Evolutionary conservation across 257 asterid species (phyloP).

Genomic region (Phtheirospermum japonicum): DNA sequence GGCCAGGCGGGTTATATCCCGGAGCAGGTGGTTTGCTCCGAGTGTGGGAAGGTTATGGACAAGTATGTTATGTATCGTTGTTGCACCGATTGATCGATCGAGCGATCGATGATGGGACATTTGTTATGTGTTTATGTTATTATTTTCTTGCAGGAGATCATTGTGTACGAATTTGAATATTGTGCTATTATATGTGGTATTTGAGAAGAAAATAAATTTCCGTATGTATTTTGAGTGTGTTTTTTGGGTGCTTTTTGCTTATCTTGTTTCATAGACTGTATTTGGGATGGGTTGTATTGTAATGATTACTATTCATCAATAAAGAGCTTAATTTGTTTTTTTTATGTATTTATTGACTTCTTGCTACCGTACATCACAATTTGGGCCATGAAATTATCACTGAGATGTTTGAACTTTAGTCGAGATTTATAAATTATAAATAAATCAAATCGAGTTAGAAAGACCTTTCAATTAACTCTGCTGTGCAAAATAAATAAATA

Average conservation of each 20-base stretch:
- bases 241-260: background rate
- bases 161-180: background rate
- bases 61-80: constrained; percentile 80
- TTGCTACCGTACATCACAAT: too few species aligned
- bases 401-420: too few species aligned
- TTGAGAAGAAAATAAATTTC: background rate
- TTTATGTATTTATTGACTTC: too few species aligned
- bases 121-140: background rate
- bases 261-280: background rate
- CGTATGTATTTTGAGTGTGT: background rate
- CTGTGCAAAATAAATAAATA: too few species aligned
- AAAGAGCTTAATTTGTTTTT: background rate
- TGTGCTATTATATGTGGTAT: background rate
- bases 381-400: too few species aligned
- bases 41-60: constrained; percentile 74
- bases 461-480: too few species aligned
- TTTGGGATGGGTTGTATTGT: background rate
- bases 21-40: constrained; percentile 68
- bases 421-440: too few species aligned
- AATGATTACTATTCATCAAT: background rate
- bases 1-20: constrained; percentile 57
- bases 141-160: background rate
- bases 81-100: constrained; percentile 66
- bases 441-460: too few species aligned
- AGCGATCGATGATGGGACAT: background rate